These are phyloP conservation scores for Dioscorea dumetorum DNA, from an alignment of 106 monocot genomes.

Conservation along the genomic window DNA sequence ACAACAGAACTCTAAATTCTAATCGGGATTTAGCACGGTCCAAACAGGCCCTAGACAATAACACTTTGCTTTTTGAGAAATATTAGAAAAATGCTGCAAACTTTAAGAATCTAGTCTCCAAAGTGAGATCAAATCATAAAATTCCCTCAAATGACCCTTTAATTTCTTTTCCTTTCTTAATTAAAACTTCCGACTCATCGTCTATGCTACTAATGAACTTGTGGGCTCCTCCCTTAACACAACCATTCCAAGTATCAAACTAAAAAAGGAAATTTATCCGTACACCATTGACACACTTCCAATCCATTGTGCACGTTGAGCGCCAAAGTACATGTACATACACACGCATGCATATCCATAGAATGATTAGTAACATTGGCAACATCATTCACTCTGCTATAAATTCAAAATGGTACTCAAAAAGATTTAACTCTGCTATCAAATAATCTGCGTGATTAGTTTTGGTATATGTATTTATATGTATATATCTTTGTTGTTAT, in stretches of 20 bases:
- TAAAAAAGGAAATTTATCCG: neutral
- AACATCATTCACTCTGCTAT: too few species aligned
- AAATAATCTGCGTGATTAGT: too few species aligned
- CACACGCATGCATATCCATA: neutral
- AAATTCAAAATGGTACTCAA: too few species aligned
- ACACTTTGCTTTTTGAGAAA: constrained; percentile 6
- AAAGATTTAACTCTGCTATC: too few species aligned
- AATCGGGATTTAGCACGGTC: neutral
- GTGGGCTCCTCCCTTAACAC: constrained; percentile 4
- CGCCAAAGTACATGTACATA: neutral
- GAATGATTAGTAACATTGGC: too few species aligned
- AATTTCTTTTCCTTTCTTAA: neutral
- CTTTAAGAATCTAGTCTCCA: constrained; percentile 14
- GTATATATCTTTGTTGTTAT: too few species aligned
- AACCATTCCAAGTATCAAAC: neutral
- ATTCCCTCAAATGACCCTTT: neutral
- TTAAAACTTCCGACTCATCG: neutral
- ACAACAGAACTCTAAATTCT: too few species aligned
- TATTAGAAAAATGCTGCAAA: constrained; percentile 9
- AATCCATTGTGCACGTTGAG: neutral
- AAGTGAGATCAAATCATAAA: constrained; percentile 7
- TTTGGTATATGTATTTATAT: too few species aligned
- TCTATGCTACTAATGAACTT: neutral
- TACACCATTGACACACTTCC: neutral
- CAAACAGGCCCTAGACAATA: neutral